phyloP scores from a whole-genome alignment of 2,329 filamentous ascomycete genomes.

The Cladosporium sp. region DNA sequence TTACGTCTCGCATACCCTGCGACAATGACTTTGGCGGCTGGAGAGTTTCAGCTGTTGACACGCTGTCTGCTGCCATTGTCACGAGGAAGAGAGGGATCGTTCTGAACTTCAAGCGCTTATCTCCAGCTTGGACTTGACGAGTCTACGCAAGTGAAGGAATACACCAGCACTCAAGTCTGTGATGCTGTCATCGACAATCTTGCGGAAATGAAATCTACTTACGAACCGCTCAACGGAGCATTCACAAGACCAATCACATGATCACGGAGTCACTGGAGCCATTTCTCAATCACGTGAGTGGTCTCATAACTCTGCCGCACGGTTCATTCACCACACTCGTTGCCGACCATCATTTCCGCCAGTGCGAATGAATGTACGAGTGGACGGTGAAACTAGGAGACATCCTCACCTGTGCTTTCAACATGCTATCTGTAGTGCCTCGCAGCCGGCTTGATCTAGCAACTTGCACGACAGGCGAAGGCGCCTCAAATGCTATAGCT shows the following conservation, averaged over 20 bases:
- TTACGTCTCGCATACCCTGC: slow-evolving; percentile 32
- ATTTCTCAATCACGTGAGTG: no score
- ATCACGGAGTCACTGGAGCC: no score
- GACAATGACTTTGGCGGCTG: slow-evolving; percentile 33
- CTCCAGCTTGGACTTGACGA: slow-evolving; percentile 25
- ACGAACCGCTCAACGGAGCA: slow-evolving; percentile 31
- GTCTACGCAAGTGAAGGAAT: slow-evolving; percentile 23
- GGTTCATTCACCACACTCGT: slow-evolving; percentile 28
- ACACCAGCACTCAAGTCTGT: slow-evolving; percentile 29
- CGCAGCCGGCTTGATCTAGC: slow-evolving; percentile 32
- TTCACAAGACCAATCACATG: background rate
- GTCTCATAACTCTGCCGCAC: background rate
- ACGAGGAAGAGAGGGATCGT: slow-evolving; percentile 28
- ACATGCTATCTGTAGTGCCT: slow-evolving; percentile 29
- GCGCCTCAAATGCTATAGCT: slow-evolving; percentile 28
- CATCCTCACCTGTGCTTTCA: slow-evolving; percentile 29
- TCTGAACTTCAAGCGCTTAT: slow-evolving; percentile 28
- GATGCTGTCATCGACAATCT: slow-evolving; percentile 33
- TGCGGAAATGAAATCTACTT: slow-evolving; percentile 32
- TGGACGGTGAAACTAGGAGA: slow-evolving; percentile 31
- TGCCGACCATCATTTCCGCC: slow-evolving; percentile 21
- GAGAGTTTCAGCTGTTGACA: slow-evolving; percentile 33
- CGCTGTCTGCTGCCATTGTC: slow-evolving; percentile 32
- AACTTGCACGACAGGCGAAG: slow-evolving; percentile 29
- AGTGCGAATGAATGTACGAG: slow-evolving; percentile 22